phyloP scores from a whole-genome alignment of 305 asterid genomes.

The Nicotiana rustica region DNA sequence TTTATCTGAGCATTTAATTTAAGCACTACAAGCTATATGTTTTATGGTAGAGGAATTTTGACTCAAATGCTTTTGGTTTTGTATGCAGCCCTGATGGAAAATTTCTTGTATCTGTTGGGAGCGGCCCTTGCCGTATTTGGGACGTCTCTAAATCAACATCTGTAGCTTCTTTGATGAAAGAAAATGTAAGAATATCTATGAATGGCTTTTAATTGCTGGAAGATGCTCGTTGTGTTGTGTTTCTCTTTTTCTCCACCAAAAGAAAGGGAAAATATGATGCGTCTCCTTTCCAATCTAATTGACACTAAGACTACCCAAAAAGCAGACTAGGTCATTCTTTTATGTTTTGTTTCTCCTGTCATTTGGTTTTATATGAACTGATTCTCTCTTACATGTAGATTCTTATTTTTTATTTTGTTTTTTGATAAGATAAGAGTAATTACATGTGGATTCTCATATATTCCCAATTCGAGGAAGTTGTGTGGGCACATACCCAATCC shows the following conservation, averaged over 20 bases:
- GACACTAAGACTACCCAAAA: constrained; percentile 12
- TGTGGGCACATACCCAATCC: constrained; percentile 6
- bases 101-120: constrained; percentile 88
- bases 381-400: constrained; percentile 1
- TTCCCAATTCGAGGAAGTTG: not conserved
- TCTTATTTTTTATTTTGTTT: not conserved
- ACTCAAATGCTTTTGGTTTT: constrained; percentile 42
- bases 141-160: constrained; percentile 61
- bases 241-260: constrained; percentile 27
- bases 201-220: constrained; percentile 27
- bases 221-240: constrained; percentile 4
- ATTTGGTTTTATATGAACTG: constrained; percentile 9
- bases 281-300: not conserved
- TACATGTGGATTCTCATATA: constrained; percentile 15
- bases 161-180: constrained; percentile 71
- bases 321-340: not conserved
- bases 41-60: constrained; percentile 28
- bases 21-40: constrained; percentile 13
- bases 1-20: constrained; percentile 24
- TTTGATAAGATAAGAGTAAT: not conserved
- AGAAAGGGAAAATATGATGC: constrained; percentile 3
- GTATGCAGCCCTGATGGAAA: constrained; percentile 84
- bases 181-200: constrained; percentile 55
- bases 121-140: constrained; percentile 94
- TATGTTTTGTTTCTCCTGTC: constrained; percentile 27